phyloP scores from a whole-genome alignment of 1,284 basidiomycete genomes.

The Cutaneotrichosporon mucoides region DNA sequence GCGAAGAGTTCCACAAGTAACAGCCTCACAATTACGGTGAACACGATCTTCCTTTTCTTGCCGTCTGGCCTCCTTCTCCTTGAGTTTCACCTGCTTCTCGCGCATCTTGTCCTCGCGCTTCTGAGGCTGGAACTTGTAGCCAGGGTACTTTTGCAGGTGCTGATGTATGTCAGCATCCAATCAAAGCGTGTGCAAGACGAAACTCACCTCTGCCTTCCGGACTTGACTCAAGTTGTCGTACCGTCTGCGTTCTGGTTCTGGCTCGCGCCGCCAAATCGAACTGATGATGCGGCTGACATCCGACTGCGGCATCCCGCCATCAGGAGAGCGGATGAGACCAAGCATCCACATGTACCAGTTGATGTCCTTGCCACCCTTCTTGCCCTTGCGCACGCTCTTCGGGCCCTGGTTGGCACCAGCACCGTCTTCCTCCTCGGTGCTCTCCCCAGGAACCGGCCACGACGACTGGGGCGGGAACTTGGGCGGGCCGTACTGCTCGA shows the following conservation, averaged over 20 bases:
- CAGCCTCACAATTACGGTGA: neutral
- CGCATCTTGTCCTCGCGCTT: slow-evolving; percentile 62
- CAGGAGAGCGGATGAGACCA: slow-evolving; percentile 34
- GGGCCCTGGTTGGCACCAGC: slow-evolving; percentile 9
- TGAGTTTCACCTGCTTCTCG: slow-evolving; percentile 60
- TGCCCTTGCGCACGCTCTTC: slow-evolving; percentile 24
- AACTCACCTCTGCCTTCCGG: slow-evolving; percentile 59
- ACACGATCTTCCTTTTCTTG: slow-evolving; percentile 4
- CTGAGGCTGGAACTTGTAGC: slow-evolving; percentile 67
- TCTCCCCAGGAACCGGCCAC: neutral
- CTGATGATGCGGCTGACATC: slow-evolving; percentile 69
- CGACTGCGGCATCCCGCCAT: slow-evolving; percentile 59
- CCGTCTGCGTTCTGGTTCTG: slow-evolving; percentile 54
- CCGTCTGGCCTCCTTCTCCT: slow-evolving; percentile 35
- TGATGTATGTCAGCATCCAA: slow-evolving; percentile 13
- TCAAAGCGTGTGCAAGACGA: neutral
- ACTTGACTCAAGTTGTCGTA: slow-evolving; percentile 68
- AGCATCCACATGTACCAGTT: slow-evolving; percentile 16
- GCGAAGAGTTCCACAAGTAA: neutral
- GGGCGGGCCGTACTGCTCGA: slow-evolving; percentile 7
- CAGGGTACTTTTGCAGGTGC: slow-evolving; percentile 62
- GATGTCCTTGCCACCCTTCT: slow-evolving; percentile 30
- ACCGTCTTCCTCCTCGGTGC: neutral
- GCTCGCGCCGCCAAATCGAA: slow-evolving; percentile 64
- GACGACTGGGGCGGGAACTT: neutral